Evolutionary conservation across 2,329 filamentous ascomycete genomes (phyloP).

Genomic region (Hypomyces perniciosus): DNA sequence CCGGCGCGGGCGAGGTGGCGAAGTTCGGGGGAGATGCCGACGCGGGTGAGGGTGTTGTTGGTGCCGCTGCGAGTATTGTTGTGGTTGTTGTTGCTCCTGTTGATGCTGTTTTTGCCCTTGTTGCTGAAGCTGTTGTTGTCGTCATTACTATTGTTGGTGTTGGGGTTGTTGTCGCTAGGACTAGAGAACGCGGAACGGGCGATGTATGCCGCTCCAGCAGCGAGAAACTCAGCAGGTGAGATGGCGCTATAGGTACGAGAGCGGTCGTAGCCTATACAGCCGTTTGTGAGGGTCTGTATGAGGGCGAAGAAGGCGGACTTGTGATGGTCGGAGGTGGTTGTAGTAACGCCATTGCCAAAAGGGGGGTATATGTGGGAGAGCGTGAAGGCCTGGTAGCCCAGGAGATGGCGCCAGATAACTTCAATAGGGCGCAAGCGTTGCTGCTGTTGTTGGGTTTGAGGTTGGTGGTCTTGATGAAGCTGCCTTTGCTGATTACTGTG

Average conservation of each 20-base stretch:
- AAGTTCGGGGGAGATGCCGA: slow-evolving; percentile 18
- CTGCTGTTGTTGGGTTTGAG: background rate
- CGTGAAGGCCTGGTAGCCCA: slow-evolving; percentile 19
- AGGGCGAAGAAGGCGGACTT: slow-evolving; percentile 28
- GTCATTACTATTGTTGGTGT: background rate
- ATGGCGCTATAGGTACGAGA: slow-evolving; percentile 21
- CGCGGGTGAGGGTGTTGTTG: background rate
- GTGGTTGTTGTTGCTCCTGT: background rate
- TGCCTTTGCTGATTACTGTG: background rate
- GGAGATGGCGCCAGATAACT: slow-evolving; percentile 25
- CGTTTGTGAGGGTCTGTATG: slow-evolving; percentile 30
- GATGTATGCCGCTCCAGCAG: slow-evolving; percentile 28
- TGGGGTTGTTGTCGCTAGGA: background rate
- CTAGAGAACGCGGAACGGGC: slow-evolving; percentile 15
- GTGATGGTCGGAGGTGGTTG: background rate
- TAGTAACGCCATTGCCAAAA: slow-evolving; percentile 3
- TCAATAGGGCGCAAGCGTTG: slow-evolving; percentile 23
- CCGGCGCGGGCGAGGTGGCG: slow-evolving; percentile 21
- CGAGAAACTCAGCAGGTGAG: slow-evolving; percentile 22
- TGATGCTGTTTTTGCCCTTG: background rate
- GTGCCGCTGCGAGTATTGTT: background rate
- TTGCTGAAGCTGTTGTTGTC: background rate
- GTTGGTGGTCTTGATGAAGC: background rate
- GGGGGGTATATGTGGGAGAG: slow-evolving; percentile 22
- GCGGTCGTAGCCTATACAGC: slow-evolving; percentile 24